Conservation (phyloP, 1,284 basidiomycete species). For the Ceratobasidium theobromae region DNA sequence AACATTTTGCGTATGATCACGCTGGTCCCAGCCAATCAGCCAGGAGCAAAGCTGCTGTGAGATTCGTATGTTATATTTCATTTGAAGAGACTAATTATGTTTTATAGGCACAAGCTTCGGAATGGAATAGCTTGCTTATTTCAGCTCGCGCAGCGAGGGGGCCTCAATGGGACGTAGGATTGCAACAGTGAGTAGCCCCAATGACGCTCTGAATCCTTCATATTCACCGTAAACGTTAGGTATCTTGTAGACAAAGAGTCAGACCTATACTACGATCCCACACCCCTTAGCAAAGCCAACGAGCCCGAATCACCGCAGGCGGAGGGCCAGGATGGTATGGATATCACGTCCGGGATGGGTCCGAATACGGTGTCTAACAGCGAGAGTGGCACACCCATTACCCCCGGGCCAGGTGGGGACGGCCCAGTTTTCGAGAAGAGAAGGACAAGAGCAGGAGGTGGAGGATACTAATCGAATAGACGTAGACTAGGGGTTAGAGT, state of each 20-base stretch:
- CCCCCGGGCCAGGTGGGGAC: slow-evolving; percentile 12
- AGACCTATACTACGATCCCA: slow-evolving; percentile 65
- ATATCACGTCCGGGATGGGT: slow-evolving; percentile 1
- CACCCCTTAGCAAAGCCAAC: slow-evolving; percentile 43
- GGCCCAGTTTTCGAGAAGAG: slow-evolving; percentile 11
- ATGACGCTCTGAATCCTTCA: not conserved
- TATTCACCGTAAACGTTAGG: slow-evolving; percentile 43
- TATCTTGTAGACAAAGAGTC: slow-evolving; percentile 60
- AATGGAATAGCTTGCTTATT: slow-evolving; percentile 77
- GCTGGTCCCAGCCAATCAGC: slow-evolving; percentile 1
- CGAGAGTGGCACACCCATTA: slow-evolving; percentile 16
- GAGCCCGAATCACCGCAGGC: not conserved
- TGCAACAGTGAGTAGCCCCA: slow-evolving; percentile 63
- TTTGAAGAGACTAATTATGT: not conserved
- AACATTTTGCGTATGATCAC: slow-evolving; percentile 14
- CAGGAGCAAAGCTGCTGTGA: slow-evolving; percentile 14
- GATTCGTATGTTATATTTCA: not conserved
- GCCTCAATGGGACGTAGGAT: slow-evolving; percentile 82
- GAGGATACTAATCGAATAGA: not conserved
- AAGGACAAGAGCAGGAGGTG: slow-evolving; percentile 11
- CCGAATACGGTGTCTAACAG: slow-evolving; percentile 1
- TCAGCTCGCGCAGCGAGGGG: slow-evolving; percentile 76
- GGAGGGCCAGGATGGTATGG: slow-evolving; percentile 1
- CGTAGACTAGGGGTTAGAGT: no score
- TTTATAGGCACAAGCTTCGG: slow-evolving; percentile 54